These are phyloP conservation scores for Euphorbia peplus DNA, from an alignment of 345 rosid species.

Conservation along the genomic window DNA sequence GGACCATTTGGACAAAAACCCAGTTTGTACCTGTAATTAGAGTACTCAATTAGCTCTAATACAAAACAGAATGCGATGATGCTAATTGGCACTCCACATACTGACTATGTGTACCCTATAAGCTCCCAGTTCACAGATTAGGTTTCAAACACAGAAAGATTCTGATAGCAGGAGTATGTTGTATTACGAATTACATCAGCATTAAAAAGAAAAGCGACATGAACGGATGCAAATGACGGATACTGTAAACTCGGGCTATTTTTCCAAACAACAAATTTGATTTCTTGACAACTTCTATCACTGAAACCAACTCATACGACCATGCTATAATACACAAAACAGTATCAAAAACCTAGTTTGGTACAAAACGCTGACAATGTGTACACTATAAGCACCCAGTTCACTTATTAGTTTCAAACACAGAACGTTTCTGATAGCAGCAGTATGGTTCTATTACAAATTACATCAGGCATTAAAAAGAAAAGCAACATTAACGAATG, in stretches of 20 bases:
- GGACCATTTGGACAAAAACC: constrained; percentile 99
- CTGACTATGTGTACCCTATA: neutral
- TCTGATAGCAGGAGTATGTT: neutral
- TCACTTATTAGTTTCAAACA: too few species aligned
- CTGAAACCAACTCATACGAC: too few species aligned
- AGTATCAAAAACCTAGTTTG: too few species aligned
- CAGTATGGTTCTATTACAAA: too few species aligned
- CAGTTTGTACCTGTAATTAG: constrained; percentile 74
- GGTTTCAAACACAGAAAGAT: too few species aligned
- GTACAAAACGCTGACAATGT: too few species aligned
- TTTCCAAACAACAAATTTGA: neutral
- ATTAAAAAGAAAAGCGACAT: neutral
- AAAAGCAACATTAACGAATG: neutral
- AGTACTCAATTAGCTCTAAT: neutral
- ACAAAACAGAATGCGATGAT: neutral
- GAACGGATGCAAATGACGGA: neutral
- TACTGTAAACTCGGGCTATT: neutral
- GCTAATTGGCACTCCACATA: neutral
- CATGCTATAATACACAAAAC: too few species aligned
- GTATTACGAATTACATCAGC: neutral
- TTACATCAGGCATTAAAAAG: neutral
- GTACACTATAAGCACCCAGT: too few species aligned
- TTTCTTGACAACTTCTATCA: neutral
- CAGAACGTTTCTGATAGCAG: too few species aligned
- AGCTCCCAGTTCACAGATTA: neutral